phyloP scores from a whole-genome alignment of 2,329 filamentous ascomycete species.

The Teratosphaeriaceae sp. region DNA sequence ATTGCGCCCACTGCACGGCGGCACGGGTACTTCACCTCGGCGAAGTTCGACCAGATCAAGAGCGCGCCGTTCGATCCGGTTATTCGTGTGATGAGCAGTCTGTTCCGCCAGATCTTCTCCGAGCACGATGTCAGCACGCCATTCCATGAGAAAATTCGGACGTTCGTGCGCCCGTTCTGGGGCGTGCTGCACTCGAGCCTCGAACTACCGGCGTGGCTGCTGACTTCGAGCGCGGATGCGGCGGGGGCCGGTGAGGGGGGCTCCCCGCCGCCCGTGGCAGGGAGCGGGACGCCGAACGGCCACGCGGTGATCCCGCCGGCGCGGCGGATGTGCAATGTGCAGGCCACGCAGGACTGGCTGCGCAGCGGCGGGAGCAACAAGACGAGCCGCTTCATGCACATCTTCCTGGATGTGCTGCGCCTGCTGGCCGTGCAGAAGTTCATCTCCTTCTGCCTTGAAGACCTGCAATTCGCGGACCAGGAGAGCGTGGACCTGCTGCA shows the following conservation, averaged over 20 bases:
- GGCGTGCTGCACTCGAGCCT: slow-evolving; percentile 49
- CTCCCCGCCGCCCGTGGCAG: too few relatives aligned
- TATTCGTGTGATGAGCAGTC: slow-evolving; percentile 52
- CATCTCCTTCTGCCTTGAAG: slow-evolving; percentile 82
- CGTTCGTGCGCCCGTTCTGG: slow-evolving; percentile 53
- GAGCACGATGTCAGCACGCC: slow-evolving; percentile 56
- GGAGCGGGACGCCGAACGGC: not conserved
- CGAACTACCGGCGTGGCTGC: slow-evolving; percentile 61
- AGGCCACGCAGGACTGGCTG: slow-evolving; percentile 39
- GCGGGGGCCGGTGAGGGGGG: too few relatives aligned
- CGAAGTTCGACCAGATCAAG: slow-evolving; percentile 54
- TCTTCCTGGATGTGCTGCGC: slow-evolving; percentile 77
- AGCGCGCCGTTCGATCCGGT: slow-evolving; percentile 57
- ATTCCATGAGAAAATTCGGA: slow-evolving; percentile 53
- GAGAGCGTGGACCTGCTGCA: slow-evolving; percentile 80
- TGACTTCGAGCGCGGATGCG: slow-evolving; percentile 17
- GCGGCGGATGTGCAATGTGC: slow-evolving; percentile 25
- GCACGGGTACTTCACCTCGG: slow-evolving; percentile 54
- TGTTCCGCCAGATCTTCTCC: slow-evolving; percentile 59
- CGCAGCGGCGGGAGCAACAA: slow-evolving; percentile 39
- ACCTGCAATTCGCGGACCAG: slow-evolving; percentile 82
- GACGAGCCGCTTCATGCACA: slow-evolving; percentile 73
- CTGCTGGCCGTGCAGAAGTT: slow-evolving; percentile 78
- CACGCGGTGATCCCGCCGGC: not conserved
- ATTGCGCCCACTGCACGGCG: slow-evolving; percentile 51